Evolutionary conservation across 2,329 filamentous ascomycete species (phyloP).

Genomic region (Trichoderma pleuroti): DNA sequence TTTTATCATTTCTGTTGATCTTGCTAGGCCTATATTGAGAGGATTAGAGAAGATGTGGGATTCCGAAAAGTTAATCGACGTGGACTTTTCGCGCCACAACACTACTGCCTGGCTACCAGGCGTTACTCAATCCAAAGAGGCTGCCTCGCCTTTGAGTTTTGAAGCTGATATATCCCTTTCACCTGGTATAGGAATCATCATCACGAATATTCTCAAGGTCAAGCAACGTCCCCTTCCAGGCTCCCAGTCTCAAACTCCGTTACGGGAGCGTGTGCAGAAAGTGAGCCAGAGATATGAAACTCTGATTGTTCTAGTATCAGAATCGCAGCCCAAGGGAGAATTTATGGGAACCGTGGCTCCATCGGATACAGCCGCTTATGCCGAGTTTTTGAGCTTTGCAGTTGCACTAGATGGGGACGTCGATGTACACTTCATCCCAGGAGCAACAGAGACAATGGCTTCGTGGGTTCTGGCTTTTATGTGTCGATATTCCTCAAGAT

Average conservation of each 20-base stretch:
- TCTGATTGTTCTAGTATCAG: slow-evolving; percentile 66
- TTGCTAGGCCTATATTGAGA: slow-evolving; percentile 48
- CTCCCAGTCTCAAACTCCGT: slow-evolving; percentile 37
- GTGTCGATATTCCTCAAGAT: slow-evolving; percentile 39
- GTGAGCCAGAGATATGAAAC: slow-evolving; percentile 61
- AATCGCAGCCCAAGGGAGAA: slow-evolving; percentile 44
- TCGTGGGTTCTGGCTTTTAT: slow-evolving; percentile 55
- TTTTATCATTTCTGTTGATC: slow-evolving; percentile 51
- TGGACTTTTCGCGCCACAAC: slow-evolving; percentile 50
- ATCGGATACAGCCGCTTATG: slow-evolving; percentile 44
- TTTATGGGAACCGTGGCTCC: slow-evolving; percentile 35
- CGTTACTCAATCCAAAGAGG: slow-evolving; percentile 19
- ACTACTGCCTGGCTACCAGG: slow-evolving; percentile 19
- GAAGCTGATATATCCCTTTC: slow-evolving; percentile 75
- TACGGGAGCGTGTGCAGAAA: slow-evolving; percentile 53
- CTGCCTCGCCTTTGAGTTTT: slow-evolving; percentile 39
- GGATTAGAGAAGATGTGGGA: slow-evolving; percentile 49
- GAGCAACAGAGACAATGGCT: slow-evolving; percentile 47
- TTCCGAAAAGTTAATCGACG: slow-evolving; percentile 53
- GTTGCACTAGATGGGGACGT: slow-evolving; percentile 38
- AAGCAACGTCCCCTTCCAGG: slow-evolving; percentile 67
- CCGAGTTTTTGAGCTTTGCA: slow-evolving; percentile 50
- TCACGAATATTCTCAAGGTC: slow-evolving; percentile 68
- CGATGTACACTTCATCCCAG: slow-evolving; percentile 45
- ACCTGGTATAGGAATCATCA: slow-evolving; percentile 63